These are phyloP conservation scores for Fusarium liriodendri DNA, from an alignment of 2,329 filamentous ascomycete species.

Conservation along the genomic window DNA sequence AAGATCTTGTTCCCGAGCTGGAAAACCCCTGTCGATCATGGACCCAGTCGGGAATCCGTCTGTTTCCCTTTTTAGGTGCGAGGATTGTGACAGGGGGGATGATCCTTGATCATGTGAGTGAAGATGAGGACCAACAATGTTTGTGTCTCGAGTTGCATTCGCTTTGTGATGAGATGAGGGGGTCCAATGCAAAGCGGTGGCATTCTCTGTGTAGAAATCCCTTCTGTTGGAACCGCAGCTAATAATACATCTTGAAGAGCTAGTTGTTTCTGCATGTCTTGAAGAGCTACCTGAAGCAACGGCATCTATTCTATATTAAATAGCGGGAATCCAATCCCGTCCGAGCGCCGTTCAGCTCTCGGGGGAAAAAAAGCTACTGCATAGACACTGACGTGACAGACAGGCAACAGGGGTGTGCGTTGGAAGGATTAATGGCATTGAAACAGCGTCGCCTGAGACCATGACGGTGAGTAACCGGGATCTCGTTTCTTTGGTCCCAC, in stretches of 20 bases:
- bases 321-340: not conserved
- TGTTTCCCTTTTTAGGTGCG: not conserved
- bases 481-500: slow-evolving; percentile 25
- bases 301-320: not conserved
- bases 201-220: not conserved
- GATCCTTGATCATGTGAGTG: slow-evolving; percentile 1
- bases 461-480: slow-evolving; percentile 27
- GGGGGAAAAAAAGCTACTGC: not conserved
- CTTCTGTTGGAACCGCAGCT: not conserved
- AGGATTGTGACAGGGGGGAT: slow-evolving; percentile 1
- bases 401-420: not conserved
- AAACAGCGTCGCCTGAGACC: slow-evolving; percentile 19
- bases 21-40: slow-evolving; percentile 34
- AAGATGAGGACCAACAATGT: not conserved
- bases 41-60: slow-evolving; percentile 2
- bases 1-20: not conserved
- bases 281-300: not conserved
- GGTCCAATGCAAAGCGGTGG: not conserved
- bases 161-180: not conserved
- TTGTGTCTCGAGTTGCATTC: slow-evolving; percentile 11
- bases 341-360: not conserved
- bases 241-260: not conserved
- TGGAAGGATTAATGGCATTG: slow-evolving; percentile 18
- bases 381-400: not conserved
- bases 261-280: not conserved